Evolutionary conservation across 177 flowering plant species (phyloP).

Genomic region (Vitis hybrid): DNA sequence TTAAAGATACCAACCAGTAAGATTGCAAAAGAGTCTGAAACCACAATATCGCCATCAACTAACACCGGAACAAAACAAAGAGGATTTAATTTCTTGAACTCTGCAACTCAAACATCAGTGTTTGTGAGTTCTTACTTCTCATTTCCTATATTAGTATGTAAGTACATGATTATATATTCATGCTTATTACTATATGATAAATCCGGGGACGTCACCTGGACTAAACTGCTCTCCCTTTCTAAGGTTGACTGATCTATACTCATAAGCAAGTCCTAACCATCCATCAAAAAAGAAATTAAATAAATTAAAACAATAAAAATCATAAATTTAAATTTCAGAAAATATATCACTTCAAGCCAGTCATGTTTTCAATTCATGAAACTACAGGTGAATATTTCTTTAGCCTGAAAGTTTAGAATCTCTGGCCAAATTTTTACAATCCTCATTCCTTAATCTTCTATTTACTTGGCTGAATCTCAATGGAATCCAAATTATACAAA

Average conservation of each 20-base stretch:
- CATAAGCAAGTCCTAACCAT: slow-evolving; percentile 42
- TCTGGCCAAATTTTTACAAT: too few species aligned
- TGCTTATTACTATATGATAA: background rate
- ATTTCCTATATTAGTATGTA: too few species aligned
- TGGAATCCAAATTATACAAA: too few species aligned
- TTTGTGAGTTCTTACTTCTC: background rate
- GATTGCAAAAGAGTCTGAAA: slow-evolving; percentile 64
- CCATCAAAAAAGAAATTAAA: background rate
- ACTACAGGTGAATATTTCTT: too few species aligned
- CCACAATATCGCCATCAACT: slow-evolving; percentile 56
- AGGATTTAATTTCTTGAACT: slow-evolving; percentile 58
- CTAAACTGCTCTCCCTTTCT: slow-evolving; percentile 50
- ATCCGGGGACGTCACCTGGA: slow-evolving; percentile 38
- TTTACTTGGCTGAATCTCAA: too few species aligned
- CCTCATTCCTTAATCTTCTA: too few species aligned
- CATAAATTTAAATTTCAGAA: background rate
- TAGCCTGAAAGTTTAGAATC: too few species aligned
- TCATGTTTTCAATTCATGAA: background rate
- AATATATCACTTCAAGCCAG: background rate
- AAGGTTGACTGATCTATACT: slow-evolving; percentile 55
- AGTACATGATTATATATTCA: too few species aligned
- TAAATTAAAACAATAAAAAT: background rate
- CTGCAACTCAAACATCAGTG: slow-evolving; percentile 28
- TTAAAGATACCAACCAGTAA: slow-evolving; percentile 44
- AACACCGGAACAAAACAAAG: slow-evolving; percentile 55